Evolutionary conservation across 2,329 filamentous ascomycete genomes (phyloP).

Genomic region (Ophiognomonia clavigignenti-juglandacearum): DNA sequence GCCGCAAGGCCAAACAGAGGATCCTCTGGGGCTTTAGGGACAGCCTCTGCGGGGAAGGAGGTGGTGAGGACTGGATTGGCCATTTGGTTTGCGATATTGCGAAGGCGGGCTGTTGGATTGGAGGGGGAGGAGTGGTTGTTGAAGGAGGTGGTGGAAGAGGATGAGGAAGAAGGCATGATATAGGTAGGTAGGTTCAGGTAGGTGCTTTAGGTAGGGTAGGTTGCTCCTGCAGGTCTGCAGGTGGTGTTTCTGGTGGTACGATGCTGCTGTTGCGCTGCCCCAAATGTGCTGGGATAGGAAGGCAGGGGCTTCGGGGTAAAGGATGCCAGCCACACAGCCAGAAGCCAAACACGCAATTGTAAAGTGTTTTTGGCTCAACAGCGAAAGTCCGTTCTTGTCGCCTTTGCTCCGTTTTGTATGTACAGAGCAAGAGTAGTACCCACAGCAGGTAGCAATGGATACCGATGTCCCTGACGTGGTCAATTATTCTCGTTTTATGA

Average conservation of each 20-base stretch:
- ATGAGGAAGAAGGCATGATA: slow-evolving; percentile 67
- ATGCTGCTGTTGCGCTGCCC: too few relatives aligned
- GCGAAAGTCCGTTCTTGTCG: too few relatives aligned
- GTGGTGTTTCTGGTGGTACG: neutral
- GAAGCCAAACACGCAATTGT: too few relatives aligned
- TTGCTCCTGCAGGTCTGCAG: slow-evolving; percentile 2
- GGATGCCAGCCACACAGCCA: too few relatives aligned
- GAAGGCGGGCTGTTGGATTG: slow-evolving; percentile 47
- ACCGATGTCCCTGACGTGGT: too few relatives aligned
- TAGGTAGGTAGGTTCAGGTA: slow-evolving; percentile 31
- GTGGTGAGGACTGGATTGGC: slow-evolving; percentile 53
- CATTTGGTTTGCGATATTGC: slow-evolving; percentile 67
- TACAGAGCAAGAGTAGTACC: too few relatives aligned
- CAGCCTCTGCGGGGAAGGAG: slow-evolving; percentile 69
- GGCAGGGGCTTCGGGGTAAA: too few relatives aligned
- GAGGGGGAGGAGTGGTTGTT: slow-evolving; percentile 33
- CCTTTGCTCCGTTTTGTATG: too few relatives aligned
- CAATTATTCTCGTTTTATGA: too few relatives aligned
- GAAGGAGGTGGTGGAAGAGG: slow-evolving; percentile 16
- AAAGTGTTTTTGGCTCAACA: too few relatives aligned
- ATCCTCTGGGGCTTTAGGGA: slow-evolving; percentile 91
- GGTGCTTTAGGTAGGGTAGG: slow-evolving; percentile 13
- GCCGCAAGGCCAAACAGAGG: slow-evolving; percentile 90
- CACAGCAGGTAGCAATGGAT: too few relatives aligned
- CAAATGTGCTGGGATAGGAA: too few relatives aligned